phyloP scores from a whole-genome alignment of 2,329 filamentous ascomycete species.

The Scedosporium minutisporum region DNA sequence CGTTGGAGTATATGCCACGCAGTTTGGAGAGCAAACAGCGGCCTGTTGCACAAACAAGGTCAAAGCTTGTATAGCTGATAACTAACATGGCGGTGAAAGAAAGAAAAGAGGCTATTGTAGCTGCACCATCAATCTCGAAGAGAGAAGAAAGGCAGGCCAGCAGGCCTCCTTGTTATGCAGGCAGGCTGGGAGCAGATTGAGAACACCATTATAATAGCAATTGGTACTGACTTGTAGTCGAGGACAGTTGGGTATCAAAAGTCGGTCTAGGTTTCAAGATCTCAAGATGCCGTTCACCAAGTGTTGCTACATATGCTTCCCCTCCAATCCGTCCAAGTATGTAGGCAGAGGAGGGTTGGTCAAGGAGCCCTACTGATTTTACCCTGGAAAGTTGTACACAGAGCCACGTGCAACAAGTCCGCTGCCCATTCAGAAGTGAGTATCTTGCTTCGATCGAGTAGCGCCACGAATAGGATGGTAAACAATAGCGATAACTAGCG shows the following conservation, averaged over 20 bases:
- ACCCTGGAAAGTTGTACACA: not conserved
- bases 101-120: not conserved
- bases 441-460: not conserved
- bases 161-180: not conserved
- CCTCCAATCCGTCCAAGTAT: not conserved
- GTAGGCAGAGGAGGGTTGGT: not conserved
- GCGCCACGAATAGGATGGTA: not conserved
- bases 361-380: not conserved
- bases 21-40: not conserved
- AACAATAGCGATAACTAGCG: not conserved
- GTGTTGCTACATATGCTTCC: not conserved
- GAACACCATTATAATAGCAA: not conserved
- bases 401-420: not conserved
- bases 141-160: not conserved
- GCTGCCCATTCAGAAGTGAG: not conserved
- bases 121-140: not conserved
- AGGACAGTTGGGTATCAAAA: not conserved
- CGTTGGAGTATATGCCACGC: not conserved
- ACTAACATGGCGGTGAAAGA: not conserved
- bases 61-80: not conserved
- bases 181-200: not conserved
- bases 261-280: not conserved
- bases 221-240: not conserved
- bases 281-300: not conserved
- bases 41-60: not conserved